Evolutionary conservation across 129 eudicot genomes (phyloP), one percentile per base, ranked within the genome.

Genomic region (Ambrosia artemisiifolia): DNA sequence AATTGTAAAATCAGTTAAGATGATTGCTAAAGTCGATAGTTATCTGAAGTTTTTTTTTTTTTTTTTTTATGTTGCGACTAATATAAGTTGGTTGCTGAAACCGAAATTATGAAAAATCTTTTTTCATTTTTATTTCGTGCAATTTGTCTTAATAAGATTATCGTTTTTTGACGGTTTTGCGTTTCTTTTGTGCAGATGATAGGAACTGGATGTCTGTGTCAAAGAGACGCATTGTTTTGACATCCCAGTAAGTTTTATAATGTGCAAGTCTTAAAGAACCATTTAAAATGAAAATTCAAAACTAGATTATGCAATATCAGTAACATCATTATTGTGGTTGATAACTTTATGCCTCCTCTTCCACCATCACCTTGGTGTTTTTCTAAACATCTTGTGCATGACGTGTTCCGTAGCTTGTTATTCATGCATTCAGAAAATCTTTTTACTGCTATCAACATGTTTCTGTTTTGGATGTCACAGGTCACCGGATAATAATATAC

Each of bases 181-280:
- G 28, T 32, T 59, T 1, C 3, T 34, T 60, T 35, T 76, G 28
- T 76, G 75, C 81, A 69, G 81, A 60, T 61, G 56, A 70, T 38
- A 77, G 76, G 76, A 50, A 62, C 16, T 35, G 71, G 57, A 57
- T 49, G 57, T 30, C 47, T 11, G 34, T 63, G 79, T 75, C 69
- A 20, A 65, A 65, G 73, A 69, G 47, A 70, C 75, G 18, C 57
- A 16, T 40, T 28, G 48, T 53, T 42, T 35, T 74, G 79, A 74
- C 56, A 64, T 51, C 38, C 55, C 63, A 61, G 49, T 70, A 77
- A 62, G 71, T 36, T 69, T 33, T 51, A 43, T 13, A 65, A 53
- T 38, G 57, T 75, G 79, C 19, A 65, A 40, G 68, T 53, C 6
- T 28, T 24, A 16, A 73, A 16, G 48, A 28, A 53, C 11, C n/a